phyloP scores from a whole-genome alignment of 106 monocot species.

The Dendrobium officinale region DNA sequence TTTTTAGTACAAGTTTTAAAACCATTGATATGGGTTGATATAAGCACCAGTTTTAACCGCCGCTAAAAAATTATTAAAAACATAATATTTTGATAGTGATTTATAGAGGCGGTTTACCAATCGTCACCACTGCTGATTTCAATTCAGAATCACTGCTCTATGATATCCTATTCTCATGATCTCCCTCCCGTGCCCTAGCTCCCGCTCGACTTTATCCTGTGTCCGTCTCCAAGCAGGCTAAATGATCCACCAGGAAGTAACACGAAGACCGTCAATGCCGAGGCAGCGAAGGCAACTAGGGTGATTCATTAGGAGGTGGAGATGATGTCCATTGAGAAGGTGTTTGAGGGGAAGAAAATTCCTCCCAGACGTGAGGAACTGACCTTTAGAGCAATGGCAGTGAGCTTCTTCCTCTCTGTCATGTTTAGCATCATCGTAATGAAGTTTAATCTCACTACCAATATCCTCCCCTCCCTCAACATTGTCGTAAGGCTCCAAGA shows the following conservation, averaged over 20 bases:
- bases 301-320: neutral
- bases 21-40: too few relatives aligned
- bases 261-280: neutral
- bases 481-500: conserved; percentile 44
- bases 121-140: too few relatives aligned
- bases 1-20: too few relatives aligned
- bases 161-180: too few relatives aligned
- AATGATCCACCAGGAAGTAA: neutral
- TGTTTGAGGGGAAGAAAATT: conserved; percentile 3
- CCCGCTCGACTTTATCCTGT: too few relatives aligned
- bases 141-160: too few relatives aligned
- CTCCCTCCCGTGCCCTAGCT: too few relatives aligned
- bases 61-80: too few relatives aligned
- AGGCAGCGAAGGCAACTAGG: neutral
- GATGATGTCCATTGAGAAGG: conserved; percentile 7
- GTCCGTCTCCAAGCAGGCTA: neutral
- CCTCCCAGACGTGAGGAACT: neutral
- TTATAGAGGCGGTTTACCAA: too few relatives aligned
- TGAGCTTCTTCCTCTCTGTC: conserved; percentile 10
- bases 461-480: conserved; percentile 77
- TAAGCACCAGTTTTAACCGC: too few relatives aligned
- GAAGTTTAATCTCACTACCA: conserved; percentile 38
- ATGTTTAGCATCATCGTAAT: conserved; percentile 58
- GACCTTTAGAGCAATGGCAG: neutral
- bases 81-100: too few relatives aligned